phyloP scores from a whole-genome alignment of 2,329 filamentous ascomycete species.

The Fusarium torulosum region DNA sequence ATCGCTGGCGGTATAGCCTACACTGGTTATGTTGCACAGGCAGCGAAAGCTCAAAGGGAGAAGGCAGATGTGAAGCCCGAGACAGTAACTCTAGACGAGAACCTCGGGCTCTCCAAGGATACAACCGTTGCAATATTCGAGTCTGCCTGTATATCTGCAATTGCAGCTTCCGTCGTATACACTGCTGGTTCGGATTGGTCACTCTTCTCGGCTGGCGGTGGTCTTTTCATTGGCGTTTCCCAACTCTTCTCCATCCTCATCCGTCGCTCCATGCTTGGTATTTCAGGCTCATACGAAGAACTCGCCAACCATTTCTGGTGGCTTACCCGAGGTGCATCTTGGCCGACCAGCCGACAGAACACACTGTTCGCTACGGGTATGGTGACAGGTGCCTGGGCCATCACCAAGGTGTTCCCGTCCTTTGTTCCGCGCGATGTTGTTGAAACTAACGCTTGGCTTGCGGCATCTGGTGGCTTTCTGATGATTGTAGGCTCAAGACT shows the following conservation, averaged over 20 bases:
- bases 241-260: slow-evolving; percentile 68
- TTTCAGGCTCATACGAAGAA: slow-evolving; percentile 73
- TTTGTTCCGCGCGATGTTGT: slow-evolving; percentile 45
- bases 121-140: slow-evolving; percentile 59
- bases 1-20: slow-evolving; percentile 67
- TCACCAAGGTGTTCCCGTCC: slow-evolving; percentile 53
- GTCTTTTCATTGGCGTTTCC: slow-evolving; percentile 68
- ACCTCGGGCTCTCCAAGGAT: slow-evolving; percentile 56
- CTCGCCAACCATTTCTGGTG: slow-evolving; percentile 67
- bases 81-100: slow-evolving; percentile 54
- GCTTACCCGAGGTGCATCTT: slow-evolving; percentile 50
- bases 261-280: slow-evolving; percentile 68
- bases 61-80: slow-evolving; percentile 45
- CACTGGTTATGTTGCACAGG: slow-evolving; percentile 58
- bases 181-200: slow-evolving; percentile 43
- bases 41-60: slow-evolving; percentile 49
- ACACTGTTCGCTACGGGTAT: slow-evolving; percentile 67
- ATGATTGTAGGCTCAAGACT: slow-evolving; percentile 72
- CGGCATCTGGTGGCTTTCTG: slow-evolving; percentile 66
- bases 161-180: slow-evolving; percentile 55
- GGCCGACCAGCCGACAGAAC: slow-evolving; percentile 56
- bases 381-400: slow-evolving; percentile 59
- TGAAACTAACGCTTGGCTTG: slow-evolving; percentile 55
- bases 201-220: slow-evolving; percentile 65
- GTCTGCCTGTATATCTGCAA: slow-evolving; percentile 54